These are phyloP conservation scores for Gaillardinia entomophila DNA, from an alignment of 805 yeast genomes.

Conservation along the genomic window DNA sequence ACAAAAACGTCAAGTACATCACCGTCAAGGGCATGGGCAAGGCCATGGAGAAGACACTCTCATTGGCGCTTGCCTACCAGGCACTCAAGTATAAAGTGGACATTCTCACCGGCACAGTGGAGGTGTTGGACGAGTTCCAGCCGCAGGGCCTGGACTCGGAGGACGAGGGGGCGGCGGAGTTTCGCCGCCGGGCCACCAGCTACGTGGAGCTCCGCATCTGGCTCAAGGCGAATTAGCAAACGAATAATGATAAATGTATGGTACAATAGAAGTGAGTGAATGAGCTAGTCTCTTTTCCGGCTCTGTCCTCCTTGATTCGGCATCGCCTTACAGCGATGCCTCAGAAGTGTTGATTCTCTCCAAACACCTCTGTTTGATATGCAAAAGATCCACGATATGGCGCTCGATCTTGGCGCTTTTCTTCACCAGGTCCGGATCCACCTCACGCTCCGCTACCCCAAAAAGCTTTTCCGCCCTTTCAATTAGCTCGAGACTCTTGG, in stretches of 20 bases:
- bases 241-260: too few species aligned
- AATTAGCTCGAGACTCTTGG: conserved; percentile 44
- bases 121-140: conserved; percentile 66
- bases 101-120: conserved; percentile 55
- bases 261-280: too few species aligned
- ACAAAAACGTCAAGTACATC: conserved; percentile 41
- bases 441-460: conserved; percentile 14
- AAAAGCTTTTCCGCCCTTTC: conserved; percentile 28
- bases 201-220: conserved; percentile 41
- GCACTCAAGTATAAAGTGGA: conserved; percentile 50
- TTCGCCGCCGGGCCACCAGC: conserved; percentile 42
- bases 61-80: conserved; percentile 57
- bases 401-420: conserved; percentile 37
- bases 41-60: conserved; percentile 56
- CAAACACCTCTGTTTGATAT: conserved; percentile 36
- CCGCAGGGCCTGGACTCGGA: conserved; percentile 12
- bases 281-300: too few species aligned
- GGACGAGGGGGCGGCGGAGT: conserved; percentile 28
- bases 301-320: too few species aligned
- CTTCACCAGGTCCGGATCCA: conserved; percentile 11
- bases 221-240: too few species aligned
- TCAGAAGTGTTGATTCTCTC: too few species aligned
- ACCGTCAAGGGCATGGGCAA: conserved; percentile 70
- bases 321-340: too few species aligned
- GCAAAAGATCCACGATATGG: conserved; percentile 47